A percentile compares a stretch with the other conserved stretches of the same genome.
These are phyloP conservation scores for Marasmius oreades DNA, from an alignment of 1,284 basidiomycete species.

Conservation along the genomic window DNA sequence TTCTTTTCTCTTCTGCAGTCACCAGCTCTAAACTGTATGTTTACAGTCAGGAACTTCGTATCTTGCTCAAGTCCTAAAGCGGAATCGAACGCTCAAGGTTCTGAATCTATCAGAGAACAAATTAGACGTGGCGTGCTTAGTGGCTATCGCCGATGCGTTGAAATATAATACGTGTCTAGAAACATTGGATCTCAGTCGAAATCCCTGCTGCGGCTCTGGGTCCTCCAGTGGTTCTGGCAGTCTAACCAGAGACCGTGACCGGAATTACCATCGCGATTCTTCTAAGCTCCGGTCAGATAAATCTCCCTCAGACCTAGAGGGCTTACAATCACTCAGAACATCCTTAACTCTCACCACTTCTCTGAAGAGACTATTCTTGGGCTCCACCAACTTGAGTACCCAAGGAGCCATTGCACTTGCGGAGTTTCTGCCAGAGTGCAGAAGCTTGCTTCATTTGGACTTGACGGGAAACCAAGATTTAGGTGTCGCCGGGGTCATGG, in stretches of 20 bases:
- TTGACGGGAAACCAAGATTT: slow-evolving; percentile 69
- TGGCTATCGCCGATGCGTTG: slow-evolving; percentile 84
- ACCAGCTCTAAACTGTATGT: slow-evolving; percentile 12
- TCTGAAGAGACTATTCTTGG: slow-evolving; percentile 89
- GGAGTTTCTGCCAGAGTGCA: slow-evolving; percentile 86
- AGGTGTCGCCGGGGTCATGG: slow-evolving; percentile 91
- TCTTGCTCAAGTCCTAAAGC: slow-evolving; percentile 92
- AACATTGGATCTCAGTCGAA: slow-evolving; percentile 90
- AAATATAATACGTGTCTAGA: slow-evolving; percentile 96
- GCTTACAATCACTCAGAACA: slow-evolving; percentile 80
- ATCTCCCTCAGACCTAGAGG: slow-evolving; percentile 5
- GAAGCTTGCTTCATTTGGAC: slow-evolving; percentile 35
- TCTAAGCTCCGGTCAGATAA: background rate
- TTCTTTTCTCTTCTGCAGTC: background rate
- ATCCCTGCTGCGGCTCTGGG: slow-evolving; percentile 78
- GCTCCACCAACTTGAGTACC: slow-evolving; percentile 78
- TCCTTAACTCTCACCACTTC: slow-evolving; percentile 93
- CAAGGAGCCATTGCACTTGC: slow-evolving; percentile 92
- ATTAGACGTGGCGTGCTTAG: slow-evolving; percentile 80
- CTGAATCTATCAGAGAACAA: slow-evolving; percentile 94
- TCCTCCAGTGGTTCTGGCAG: slow-evolving; percentile 83
- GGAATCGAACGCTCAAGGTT: slow-evolving; percentile 93
- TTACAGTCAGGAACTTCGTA: slow-evolving; percentile 78
- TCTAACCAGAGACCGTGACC: slow-evolving; percentile 10
- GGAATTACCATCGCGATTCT: slow-evolving; percentile 1